These are phyloP conservation scores for Eutrema japonicum DNA, from an alignment of 345 rosid species.

Conservation along the genomic window DNA sequence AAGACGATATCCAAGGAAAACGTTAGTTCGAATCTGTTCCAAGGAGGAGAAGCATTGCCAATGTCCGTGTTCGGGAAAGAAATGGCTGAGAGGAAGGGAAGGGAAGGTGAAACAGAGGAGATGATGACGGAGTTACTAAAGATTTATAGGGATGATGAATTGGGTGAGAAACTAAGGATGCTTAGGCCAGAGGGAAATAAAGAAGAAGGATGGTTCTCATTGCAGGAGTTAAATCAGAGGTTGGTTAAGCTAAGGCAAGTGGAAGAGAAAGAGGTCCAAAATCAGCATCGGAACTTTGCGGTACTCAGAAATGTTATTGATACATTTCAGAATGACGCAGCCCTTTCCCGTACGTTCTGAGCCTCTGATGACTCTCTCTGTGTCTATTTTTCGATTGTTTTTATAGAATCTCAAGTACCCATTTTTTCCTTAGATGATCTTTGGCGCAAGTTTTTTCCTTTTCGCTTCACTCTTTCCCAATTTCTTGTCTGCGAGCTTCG, in stretches of 20 bases:
- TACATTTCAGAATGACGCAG: constrained; percentile 1
- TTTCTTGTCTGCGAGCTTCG: neutral
- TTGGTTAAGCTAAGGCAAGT: constrained; percentile 62
- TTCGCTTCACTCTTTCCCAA: neutral
- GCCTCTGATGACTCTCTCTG: constrained; percentile 22
- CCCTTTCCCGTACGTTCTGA: constrained; percentile 47
- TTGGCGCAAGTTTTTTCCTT: neutral
- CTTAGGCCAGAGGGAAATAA: constrained; percentile 52
- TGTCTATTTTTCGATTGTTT: neutral
- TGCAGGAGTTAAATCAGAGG: constrained; percentile 78
- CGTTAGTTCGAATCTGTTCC: constrained; percentile 37
- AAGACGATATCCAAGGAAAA: constrained; percentile 31
- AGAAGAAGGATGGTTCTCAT: constrained; percentile 57
- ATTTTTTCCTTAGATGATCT: constrained; percentile 1
- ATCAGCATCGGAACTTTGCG: neutral
- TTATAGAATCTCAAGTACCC: neutral
- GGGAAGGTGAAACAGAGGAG: constrained; percentile 32
- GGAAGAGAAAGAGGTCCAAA: constrained; percentile 54
- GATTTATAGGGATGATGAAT: constrained; percentile 45
- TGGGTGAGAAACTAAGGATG: constrained; percentile 58
- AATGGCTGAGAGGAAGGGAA: constrained; percentile 32
- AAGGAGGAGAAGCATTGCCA: constrained; percentile 52
- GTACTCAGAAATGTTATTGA: constrained; percentile 39
- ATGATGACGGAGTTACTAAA: constrained; percentile 51
- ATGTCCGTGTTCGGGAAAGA: constrained; percentile 46